A percentile compares a stretch with the other conserved stretches of the same genome.
phyloP scores from a whole-genome alignment of 2,329 filamentous ascomycete species.

The Plenodomus biglobosus region DNA sequence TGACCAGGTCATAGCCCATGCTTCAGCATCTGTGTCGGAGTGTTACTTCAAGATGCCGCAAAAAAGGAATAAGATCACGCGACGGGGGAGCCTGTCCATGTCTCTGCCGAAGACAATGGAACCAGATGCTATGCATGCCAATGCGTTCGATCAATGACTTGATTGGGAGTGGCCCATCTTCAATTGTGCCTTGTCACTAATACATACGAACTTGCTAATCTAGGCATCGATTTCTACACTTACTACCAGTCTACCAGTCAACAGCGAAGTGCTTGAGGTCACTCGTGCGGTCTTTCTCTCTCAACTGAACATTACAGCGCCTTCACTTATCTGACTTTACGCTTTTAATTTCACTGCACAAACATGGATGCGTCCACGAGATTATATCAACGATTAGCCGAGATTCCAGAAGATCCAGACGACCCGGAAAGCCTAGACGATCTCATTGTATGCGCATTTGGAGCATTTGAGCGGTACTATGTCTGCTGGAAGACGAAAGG shows the following conservation, averaged over 20 bases:
- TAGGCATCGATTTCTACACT: background rate
- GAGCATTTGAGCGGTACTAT: slow-evolving; percentile 46
- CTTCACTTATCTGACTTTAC: background rate
- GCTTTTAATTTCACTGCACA: background rate
- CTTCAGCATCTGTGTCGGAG: slow-evolving; percentile 18
- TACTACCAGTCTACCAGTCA: background rate
- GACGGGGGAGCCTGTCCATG: background rate
- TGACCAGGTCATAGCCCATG: slow-evolving; percentile 6
- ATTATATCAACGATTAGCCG: slow-evolving; percentile 35
- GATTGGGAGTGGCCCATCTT: background rate
- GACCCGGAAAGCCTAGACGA: slow-evolving; percentile 43
- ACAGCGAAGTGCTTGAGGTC: background rate
- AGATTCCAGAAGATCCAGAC: slow-evolving; percentile 34
- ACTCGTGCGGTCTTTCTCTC: too few species aligned
- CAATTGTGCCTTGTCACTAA: background rate
- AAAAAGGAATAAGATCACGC: slow-evolving; percentile 10
- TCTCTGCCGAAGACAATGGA: background rate
- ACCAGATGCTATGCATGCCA: background rate
- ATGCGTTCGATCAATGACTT: background rate
- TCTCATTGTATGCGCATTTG: slow-evolving; percentile 44
- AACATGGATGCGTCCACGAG: slow-evolving; percentile 36
- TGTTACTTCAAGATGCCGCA: slow-evolving; percentile 7
- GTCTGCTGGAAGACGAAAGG: slow-evolving; percentile 44
- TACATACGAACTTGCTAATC: background rate
- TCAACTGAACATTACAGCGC: too few species aligned